Evolutionary conservation across 768 basidiomycete genomes (phyloP).

Genomic region (Piloderma croceum): DNA sequence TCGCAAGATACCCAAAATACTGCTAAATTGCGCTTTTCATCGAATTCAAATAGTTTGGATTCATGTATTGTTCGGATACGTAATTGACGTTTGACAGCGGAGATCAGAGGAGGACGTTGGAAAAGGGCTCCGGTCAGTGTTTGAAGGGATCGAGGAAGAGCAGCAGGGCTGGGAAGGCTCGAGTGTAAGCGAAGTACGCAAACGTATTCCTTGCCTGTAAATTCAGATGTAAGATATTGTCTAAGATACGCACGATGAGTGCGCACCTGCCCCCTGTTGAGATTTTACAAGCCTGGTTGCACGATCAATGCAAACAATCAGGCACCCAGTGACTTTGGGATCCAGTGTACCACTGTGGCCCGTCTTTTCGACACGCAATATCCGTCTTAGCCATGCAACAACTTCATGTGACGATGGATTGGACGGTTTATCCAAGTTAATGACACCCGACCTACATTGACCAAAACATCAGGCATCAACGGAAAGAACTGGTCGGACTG

Average conservation of each 20-base stretch:
- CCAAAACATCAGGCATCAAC: too few species aligned
- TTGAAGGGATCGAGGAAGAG: slow-evolving; percentile 89
- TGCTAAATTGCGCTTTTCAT: slow-evolving; percentile 92
- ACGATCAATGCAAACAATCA: slow-evolving; percentile 98
- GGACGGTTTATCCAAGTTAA: slow-evolving; percentile 98
- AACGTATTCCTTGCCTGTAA: slow-evolving; percentile 92
- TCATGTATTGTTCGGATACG: slow-evolving; percentile 97
- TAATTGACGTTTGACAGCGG: slow-evolving; percentile 96
- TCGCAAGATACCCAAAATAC: slow-evolving; percentile 99
- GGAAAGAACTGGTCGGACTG: too few species aligned
- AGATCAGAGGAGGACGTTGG: slow-evolving; percentile 97
- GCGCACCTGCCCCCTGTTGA: slow-evolving; percentile 92
- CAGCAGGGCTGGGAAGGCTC: slow-evolving; percentile 70
- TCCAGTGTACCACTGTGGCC: slow-evolving; percentile 98
- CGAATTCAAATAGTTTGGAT: slow-evolving; percentile 92
- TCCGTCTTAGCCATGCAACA: slow-evolving; percentile 97
- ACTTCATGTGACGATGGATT: slow-evolving; percentile 99
- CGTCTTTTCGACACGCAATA: slow-evolving; percentile 94
- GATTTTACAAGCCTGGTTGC: slow-evolving; percentile 97
- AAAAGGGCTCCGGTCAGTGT: slow-evolving; percentile 97
- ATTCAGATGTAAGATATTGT: background rate
- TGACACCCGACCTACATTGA: slow-evolving; percentile 80
- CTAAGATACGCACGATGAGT: slow-evolving; percentile 1
- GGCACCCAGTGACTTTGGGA: slow-evolving; percentile 97
- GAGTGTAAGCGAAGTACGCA: slow-evolving; percentile 93